Evolutionary conservation across 2,329 filamentous ascomycete species (phyloP).

Genomic region (Epichloe sp.): DNA sequence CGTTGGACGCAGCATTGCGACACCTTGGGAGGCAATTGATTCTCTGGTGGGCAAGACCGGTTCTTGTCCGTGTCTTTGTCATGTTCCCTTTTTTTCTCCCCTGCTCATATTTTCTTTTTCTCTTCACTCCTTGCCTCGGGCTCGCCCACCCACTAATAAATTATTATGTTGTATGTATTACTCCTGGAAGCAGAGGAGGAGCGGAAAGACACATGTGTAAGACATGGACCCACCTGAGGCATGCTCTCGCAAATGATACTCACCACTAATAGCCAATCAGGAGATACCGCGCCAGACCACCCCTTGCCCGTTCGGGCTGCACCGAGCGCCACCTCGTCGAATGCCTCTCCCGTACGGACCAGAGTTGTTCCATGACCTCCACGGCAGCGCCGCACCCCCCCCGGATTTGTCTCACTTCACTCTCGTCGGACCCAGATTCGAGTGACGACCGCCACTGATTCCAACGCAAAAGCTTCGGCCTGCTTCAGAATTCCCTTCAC

Average conservation of each 20-base stretch:
- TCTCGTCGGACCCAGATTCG: neutral
- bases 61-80: neutral
- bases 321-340: constrained; percentile 3
- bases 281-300: neutral
- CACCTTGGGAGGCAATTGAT: neutral
- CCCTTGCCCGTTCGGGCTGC: constrained; percentile 1
- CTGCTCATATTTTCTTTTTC: neutral
- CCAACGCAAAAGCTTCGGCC: neutral
- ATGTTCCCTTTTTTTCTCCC: neutral
- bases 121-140: neutral
- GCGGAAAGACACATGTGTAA: neutral
- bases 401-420: constrained; percentile 3
- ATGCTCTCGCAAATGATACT: constrained; percentile 5
- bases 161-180: too few species aligned
- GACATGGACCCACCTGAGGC: constrained; percentile 3
- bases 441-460: neutral
- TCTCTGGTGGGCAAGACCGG: too few species aligned
- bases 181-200: neutral
- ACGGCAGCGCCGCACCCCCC: neutral
- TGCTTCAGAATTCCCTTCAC: neutral
- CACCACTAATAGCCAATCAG: neutral
- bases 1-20: too few species aligned
- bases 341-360: neutral
- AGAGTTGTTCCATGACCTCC: neutral
- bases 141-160: neutral